These are phyloP conservation scores for Entamoeba nuttalli DNA, from an alignment of 208 protist genomes.

Conservation along the genomic window DNA sequence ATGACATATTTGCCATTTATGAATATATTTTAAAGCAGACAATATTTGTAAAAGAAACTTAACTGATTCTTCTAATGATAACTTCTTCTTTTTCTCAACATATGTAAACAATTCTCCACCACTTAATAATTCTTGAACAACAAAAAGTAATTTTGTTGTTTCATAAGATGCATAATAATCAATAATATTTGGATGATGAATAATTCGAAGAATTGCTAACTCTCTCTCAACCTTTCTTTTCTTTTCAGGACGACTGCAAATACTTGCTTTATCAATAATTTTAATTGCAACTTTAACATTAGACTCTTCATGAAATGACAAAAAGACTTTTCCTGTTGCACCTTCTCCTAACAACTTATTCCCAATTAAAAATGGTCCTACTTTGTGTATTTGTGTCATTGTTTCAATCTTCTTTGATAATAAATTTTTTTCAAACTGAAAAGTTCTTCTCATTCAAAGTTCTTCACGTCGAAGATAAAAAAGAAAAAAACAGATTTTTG, in stretches of 20 bases:
- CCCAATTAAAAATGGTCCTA: not conserved
- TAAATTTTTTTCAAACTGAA: no score
- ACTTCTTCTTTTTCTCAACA: not conserved
- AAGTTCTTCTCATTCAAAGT: no score
- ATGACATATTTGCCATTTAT: slow-evolving; percentile 34
- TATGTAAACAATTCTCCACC: not conserved
- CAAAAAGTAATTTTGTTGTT: not conserved
- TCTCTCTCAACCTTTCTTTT: not conserved
- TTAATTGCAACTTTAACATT: not conserved
- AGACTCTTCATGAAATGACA: not conserved
- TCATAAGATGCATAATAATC: not conserved
- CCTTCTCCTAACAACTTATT: not conserved
- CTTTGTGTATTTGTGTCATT: not conserved
- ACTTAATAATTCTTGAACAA: not conserved
- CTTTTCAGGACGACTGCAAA: not conserved
- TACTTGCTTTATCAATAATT: not conserved
- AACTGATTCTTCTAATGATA: not conserved
- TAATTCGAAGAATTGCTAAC: not conserved
- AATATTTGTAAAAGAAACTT: not conserved
- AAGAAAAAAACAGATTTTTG: no score
- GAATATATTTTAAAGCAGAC: not conserved
- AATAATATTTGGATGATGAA: not conserved
- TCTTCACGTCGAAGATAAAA: no score
- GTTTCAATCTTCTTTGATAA: no score
- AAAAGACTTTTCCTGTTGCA: not conserved